These are phyloP conservation scores for Mycena sp. DNA, from an alignment of 1,284 basidiomycete genomes.

Conservation along the genomic window DNA sequence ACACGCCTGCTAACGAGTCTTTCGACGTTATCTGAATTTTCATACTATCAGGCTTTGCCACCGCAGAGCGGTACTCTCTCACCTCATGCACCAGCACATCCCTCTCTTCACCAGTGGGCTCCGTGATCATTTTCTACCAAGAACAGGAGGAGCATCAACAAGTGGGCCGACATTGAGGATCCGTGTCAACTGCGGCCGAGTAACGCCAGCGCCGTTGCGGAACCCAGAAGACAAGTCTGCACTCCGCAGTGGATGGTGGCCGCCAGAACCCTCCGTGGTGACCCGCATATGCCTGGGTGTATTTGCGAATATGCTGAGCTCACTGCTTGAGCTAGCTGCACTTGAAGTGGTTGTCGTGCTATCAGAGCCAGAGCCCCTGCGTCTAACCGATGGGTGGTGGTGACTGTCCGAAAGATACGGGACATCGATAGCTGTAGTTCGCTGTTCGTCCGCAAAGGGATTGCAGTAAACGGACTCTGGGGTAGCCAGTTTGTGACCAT, in stretches of 20 bases:
- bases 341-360: constrained; percentile 12
- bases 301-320: constrained; percentile 27
- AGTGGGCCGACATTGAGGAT: constrained; percentile 46
- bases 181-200: constrained; percentile 54
- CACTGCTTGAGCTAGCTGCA: constrained; percentile 27
- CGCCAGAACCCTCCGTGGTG: constrained; percentile 39
- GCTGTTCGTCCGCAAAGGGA: constrained; percentile 27
- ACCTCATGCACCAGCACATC: constrained; percentile 68
- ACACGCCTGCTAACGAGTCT: constrained; percentile 87
- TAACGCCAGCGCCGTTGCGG: constrained; percentile 49
- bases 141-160: constrained; percentile 40
- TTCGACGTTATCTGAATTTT: constrained; percentile 68
- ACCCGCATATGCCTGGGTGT: constrained; percentile 38
- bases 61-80: constrained; percentile 17
- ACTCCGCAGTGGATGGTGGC: constrained; percentile 43
- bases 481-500: constrained; percentile 19
- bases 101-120: constrained; percentile 47
- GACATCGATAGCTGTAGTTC: constrained; percentile 25
- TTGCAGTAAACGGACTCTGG: constrained; percentile 30
- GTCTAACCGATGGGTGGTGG: constrained; percentile 19
- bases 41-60: background rate
- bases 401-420: constrained; percentile 6
- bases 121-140: constrained; percentile 27
- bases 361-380: constrained; percentile 21
- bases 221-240: constrained; percentile 43